Percentiles rank a stretch among this genome's conserved stretches.
phyloP scores from a whole-genome alignment of 139 green algal species.

The Haematococcus lacustris region DNA sequence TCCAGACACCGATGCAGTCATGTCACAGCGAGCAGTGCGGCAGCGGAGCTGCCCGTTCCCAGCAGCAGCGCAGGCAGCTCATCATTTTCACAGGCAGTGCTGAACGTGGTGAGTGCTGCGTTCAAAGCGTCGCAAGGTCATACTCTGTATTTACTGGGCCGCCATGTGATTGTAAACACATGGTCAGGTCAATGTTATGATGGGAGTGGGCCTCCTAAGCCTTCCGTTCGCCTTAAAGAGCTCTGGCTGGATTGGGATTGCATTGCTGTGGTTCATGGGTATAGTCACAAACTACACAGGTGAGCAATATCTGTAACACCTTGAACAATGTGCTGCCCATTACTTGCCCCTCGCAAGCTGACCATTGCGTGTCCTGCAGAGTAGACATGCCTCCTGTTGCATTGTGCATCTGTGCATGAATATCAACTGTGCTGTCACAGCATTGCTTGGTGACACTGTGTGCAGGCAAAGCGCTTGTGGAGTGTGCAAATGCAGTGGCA shows the following conservation, averaged over 20 bases:
- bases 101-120: constrained; percentile 28
- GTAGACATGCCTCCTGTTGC: neutral
- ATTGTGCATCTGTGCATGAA: neutral
- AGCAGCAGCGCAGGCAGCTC: neutral
- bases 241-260: constrained; percentile 50
- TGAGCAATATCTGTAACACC: too few species aligned
- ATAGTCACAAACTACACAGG: constrained; percentile 61
- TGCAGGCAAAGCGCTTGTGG: constrained; percentile 38
- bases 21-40: too few species aligned
- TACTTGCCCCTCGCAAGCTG: neutral
- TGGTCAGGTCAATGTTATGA: constrained; percentile 52
- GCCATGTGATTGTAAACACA: neutral
- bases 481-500: constrained; percentile 26
- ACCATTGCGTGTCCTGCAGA: neutral
- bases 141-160: constrained; percentile 23
- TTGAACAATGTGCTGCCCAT: neutral
- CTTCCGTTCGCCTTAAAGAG: constrained; percentile 54
- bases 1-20: too few species aligned
- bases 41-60: neutral
- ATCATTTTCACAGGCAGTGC: constrained; percentile 3
- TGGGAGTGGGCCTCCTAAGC: constrained; percentile 61
- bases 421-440: constrained; percentile 7
- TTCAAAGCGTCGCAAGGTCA: neutral
- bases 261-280: constrained; percentile 50
- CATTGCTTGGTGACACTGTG: neutral